Evolutionary conservation across 1,284 basidiomycete species (phyloP).

Genomic region (Puccinia triticina): DNA sequence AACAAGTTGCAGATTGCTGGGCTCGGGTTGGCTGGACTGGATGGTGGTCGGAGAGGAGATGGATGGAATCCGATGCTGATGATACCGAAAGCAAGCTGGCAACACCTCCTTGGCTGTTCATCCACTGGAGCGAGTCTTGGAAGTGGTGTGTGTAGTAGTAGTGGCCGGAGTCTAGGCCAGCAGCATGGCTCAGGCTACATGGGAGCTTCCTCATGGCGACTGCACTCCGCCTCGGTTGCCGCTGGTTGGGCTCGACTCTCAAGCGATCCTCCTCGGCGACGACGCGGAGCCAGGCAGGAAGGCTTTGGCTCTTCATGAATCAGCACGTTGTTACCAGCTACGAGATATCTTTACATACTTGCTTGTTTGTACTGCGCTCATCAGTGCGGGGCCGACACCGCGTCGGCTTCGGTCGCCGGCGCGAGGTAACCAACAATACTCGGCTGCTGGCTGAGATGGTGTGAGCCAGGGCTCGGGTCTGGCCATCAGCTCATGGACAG

Average conservation of each 20-base stretch:
- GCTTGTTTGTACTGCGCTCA: background rate
- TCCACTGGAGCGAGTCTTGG: background rate
- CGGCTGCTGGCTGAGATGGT: too few relatives aligned
- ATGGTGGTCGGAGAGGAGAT: background rate
- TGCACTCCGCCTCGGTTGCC: background rate
- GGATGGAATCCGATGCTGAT: background rate
- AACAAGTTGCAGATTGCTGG: slow-evolving; percentile 1
- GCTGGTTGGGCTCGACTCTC: background rate
- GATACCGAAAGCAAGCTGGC: background rate
- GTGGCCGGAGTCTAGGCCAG: background rate
- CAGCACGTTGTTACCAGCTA: background rate
- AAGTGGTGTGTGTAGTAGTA: background rate
- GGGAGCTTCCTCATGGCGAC: background rate
- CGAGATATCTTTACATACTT: background rate
- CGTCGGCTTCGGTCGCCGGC: background rate
- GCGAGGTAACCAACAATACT: too few relatives aligned
- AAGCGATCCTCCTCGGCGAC: slow-evolving; percentile 15
- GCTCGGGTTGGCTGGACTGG: background rate
- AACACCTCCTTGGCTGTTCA: background rate
- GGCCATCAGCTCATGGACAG: too few relatives aligned
- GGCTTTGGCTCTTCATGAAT: background rate
- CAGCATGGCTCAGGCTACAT: background rate
- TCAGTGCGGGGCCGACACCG: background rate
- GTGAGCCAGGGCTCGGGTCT: too few relatives aligned
- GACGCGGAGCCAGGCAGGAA: background rate